Conservation (phyloP, 2,329 filamentous ascomycete genomes). For the Penicillium sp. region DNA sequence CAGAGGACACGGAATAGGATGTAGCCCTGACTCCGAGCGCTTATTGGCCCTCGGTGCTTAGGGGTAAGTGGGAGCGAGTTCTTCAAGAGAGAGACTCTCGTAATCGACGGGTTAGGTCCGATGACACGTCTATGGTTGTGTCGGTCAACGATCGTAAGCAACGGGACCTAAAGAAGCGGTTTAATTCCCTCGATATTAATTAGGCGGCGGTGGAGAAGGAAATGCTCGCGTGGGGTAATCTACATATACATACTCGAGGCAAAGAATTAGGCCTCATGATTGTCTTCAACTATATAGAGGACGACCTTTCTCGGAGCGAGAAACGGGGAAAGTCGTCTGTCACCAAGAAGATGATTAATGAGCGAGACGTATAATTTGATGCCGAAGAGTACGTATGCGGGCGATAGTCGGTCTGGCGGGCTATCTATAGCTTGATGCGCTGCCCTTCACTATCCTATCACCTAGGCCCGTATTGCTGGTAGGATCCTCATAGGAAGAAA, state of each 20-base stretch:
- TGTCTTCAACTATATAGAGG: neutral
- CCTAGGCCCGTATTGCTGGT: constrained; percentile 19
- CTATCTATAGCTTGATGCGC: constrained; percentile 18
- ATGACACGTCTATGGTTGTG: constrained; percentile 13
- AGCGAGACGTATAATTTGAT: constrained; percentile 15
- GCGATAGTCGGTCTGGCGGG: constrained; percentile 14
- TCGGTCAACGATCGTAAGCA: constrained; percentile 15
- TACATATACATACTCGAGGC: neutral
- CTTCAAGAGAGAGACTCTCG: neutral
- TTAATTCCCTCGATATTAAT: constrained; percentile 18
- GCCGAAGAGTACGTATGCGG: constrained; percentile 12
- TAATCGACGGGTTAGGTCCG: neutral
- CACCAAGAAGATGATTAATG: constrained; percentile 14
- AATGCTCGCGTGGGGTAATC: neutral
- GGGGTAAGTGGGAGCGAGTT: neutral
- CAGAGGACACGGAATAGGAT: neutral
- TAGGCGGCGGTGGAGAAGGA: constrained; percentile 12
- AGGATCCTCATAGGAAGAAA: constrained; percentile 20
- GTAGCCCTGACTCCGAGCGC: neutral
- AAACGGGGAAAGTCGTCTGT: constrained; percentile 16
- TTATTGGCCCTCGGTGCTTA: neutral
- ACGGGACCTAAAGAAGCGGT: constrained; percentile 12
- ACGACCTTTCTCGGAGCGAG: neutral
- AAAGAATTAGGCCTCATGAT: neutral
- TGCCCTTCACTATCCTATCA: constrained; percentile 12